Evolutionary conservation across 1,284 basidiomycete species (phyloP).

Genomic region (Ceratobasidium theobromae): DNA sequence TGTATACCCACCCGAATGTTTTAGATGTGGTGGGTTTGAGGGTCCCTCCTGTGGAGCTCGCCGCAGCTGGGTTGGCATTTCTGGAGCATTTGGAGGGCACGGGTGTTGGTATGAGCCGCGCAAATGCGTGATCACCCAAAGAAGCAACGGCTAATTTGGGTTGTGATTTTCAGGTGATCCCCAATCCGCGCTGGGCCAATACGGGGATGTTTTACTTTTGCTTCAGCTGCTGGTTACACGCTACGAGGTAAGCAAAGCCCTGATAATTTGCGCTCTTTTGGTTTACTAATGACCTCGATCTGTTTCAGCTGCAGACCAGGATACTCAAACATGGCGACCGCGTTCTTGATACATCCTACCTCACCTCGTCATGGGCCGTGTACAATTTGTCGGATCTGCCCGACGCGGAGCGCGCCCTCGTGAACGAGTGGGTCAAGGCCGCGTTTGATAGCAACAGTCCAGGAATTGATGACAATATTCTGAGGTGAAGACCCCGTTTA

Average conservation of each 20-base stretch:
- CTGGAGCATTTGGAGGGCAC: conserved; percentile 74
- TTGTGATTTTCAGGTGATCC: conserved; percentile 61
- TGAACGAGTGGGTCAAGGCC: conserved; percentile 68
- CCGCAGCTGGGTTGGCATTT: conserved; percentile 61
- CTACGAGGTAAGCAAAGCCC: conserved; percentile 59
- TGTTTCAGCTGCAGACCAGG: conserved; percentile 2
- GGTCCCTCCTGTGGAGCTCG: conserved; percentile 58
- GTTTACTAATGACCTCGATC: conserved; percentile 10
- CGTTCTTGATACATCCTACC: conserved; percentile 47
- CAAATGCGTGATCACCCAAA: not conserved
- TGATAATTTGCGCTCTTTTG: too few species aligned
- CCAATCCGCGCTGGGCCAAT: conserved; percentile 70
- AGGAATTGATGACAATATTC: conserved; percentile 76
- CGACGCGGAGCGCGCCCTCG: conserved; percentile 53
- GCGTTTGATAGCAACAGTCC: conserved; percentile 74
- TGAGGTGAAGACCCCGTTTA: conserved; percentile 52
- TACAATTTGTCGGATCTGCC: conserved; percentile 50
- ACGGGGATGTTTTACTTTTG: conserved; percentile 74
- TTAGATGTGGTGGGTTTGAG: conserved; percentile 74
- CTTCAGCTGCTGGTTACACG: conserved; percentile 61
- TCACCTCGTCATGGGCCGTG: conserved; percentile 47
- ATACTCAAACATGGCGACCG: conserved; percentile 46
- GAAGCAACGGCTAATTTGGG: not conserved
- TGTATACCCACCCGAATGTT: conserved; percentile 57
- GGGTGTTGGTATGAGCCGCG: conserved; percentile 63